Evolutionary conservation across 2,329 filamentous ascomycete species (phyloP).

Genomic region (Sclerotinia sclerotiorum): DNA sequence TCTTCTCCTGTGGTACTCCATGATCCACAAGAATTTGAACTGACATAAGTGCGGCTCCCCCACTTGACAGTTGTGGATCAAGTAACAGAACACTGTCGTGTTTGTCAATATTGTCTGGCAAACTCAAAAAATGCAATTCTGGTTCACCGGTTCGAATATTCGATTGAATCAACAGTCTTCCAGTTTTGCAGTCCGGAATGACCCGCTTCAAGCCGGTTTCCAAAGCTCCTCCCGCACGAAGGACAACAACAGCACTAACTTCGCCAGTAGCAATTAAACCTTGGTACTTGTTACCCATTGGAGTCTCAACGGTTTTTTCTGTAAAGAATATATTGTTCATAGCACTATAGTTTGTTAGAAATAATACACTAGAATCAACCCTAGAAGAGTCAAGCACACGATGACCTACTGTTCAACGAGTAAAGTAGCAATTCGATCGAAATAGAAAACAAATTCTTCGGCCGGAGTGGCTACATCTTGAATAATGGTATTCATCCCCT

Average conservation of each 20-base stretch:
- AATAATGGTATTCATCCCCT: slow-evolving; percentile 87
- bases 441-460: slow-evolving; percentile 97
- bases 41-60: slow-evolving; percentile 85
- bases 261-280: slow-evolving; percentile 71
- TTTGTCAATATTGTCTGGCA: slow-evolving; percentile 69
- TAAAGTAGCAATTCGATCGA: slow-evolving; percentile 82
- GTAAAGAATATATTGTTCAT: slow-evolving; percentile 75
- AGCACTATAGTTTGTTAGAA: slow-evolving; percentile 53
- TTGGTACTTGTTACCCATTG: slow-evolving; percentile 65
- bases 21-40: slow-evolving; percentile 95
- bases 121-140: slow-evolving; percentile 83
- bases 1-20: slow-evolving; percentile 77
- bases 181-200: slow-evolving; percentile 88
- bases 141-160: slow-evolving; percentile 83
- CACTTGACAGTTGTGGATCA: slow-evolving; percentile 92
- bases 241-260: slow-evolving; percentile 81
- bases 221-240: slow-evolving; percentile 84
- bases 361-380: neutral
- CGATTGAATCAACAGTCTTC: slow-evolving; percentile 87
- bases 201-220: slow-evolving; percentile 86
- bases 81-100: slow-evolving; percentile 83
- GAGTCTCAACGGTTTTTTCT: slow-evolving; percentile 64
- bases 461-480: slow-evolving; percentile 74
- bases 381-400: neutral
- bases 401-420: slow-evolving; percentile 70